phyloP scores from a whole-genome alignment of 495 filamentous ascomycete species.

The Talaromyces adpressus region DNA sequence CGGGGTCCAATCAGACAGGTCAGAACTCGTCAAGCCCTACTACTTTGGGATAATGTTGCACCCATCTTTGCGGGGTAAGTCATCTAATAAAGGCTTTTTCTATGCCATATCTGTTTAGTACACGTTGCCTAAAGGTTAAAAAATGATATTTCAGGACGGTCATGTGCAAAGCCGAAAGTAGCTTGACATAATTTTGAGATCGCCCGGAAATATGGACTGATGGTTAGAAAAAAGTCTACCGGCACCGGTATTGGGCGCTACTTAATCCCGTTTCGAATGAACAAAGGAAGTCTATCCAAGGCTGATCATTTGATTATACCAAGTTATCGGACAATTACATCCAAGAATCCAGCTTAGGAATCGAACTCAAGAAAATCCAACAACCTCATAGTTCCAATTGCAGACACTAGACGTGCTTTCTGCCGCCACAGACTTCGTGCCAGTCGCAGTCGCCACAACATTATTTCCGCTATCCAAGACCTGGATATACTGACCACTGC shows the following conservation, averaged over 20 bases:
- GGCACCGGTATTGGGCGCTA: too few species aligned
- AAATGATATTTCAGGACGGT: background rate
- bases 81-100: background rate
- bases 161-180: background rate
- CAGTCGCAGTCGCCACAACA: conserved; percentile 7
- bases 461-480: conserved; percentile 2
- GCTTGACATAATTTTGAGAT: background rate
- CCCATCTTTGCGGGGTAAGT: background rate
- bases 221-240: background rate
- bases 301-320: too few species aligned
- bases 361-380: background rate
- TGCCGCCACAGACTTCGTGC: conserved; percentile 7
- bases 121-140: background rate
- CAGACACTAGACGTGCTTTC: background rate
- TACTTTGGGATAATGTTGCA: background rate
- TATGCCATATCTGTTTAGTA: background rate
- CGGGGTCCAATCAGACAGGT: background rate
- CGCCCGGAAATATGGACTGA: background rate
- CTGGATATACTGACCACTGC: conserved; percentile 6
- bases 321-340: too few species aligned
- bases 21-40: background rate
- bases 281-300: too few species aligned
- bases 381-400: conserved; percentile 10
- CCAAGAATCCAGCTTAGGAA: too few species aligned
- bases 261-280: too few species aligned